Evolutionary conservation across 164 flowering plant species (phyloP).

Genomic region (Vitis amurensis): DNA sequence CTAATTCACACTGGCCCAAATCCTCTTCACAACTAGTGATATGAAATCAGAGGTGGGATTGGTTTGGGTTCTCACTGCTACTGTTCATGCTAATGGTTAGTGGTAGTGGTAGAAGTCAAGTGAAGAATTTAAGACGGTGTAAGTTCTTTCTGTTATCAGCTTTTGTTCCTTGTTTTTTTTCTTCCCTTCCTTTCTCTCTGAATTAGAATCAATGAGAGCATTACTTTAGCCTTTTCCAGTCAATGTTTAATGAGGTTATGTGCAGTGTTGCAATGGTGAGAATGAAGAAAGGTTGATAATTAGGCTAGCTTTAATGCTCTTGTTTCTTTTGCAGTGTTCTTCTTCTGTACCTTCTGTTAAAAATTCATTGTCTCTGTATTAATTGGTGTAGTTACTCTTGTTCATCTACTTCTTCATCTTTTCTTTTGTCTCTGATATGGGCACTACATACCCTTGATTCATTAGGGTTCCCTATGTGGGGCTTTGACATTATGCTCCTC

Average conservation of each 20-base stretch:
- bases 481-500: not conserved
- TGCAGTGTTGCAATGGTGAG: conserved; percentile 7
- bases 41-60: not conserved
- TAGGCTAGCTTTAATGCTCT: conserved; percentile 32
- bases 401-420: conserved; percentile 12
- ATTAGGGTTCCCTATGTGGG: not conserved
- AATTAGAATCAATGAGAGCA: conserved; percentile 20
- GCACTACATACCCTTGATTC: not conserved
- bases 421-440: not conserved
- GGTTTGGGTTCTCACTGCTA: not conserved
- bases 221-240: conserved; percentile 24
- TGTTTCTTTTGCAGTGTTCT: conserved; percentile 23
- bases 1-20: conserved; percentile 69
- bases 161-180: not conserved
- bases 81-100: not conserved
- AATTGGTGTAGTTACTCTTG: conserved; percentile 15
- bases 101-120: not conserved
- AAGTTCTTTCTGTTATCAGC: not conserved
- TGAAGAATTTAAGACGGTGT: not conserved
- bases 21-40: conserved; percentile 67
- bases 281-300: not conserved
- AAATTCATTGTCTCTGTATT: conserved; percentile 22
- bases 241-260: conserved; percentile 12
- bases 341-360: conserved; percentile 14
- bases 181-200: not conserved